A percentile compares a stretch with the other conserved stretches of the same genome.
Evolutionary conservation across 441 rosid species (phyloP).

Genomic region (Isatis lusitanica): DNA sequence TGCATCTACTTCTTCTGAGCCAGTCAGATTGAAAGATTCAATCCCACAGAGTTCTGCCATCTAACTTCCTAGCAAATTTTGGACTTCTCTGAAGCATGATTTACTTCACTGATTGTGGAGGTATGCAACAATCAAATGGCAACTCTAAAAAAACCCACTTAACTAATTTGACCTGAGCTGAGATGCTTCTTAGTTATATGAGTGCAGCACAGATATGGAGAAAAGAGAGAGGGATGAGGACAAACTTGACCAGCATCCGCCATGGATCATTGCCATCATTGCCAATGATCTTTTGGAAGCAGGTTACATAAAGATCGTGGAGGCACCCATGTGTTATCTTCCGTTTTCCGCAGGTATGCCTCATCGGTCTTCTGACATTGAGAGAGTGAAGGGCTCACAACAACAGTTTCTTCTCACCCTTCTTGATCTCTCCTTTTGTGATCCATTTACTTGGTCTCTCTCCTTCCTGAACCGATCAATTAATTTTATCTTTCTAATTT

Average conservation of each 20-base stretch:
- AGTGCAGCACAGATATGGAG: not conserved
- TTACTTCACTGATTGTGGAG: not conserved
- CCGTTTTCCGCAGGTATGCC: conserved; percentile 54
- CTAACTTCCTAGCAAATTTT: too few relatives aligned
- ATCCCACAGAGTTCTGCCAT: too few relatives aligned
- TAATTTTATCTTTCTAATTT: too few relatives aligned
- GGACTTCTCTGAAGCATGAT: too few relatives aligned
- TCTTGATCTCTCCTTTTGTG: conserved; percentile 5
- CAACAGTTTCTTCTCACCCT: conserved; percentile 29
- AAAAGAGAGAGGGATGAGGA: not conserved
- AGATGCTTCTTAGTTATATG: not conserved
- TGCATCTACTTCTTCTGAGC: not conserved
- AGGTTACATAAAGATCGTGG: conserved; percentile 55
- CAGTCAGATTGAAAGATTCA: not conserved
- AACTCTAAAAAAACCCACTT: conserved; percentile 1
- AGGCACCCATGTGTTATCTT: conserved; percentile 60
- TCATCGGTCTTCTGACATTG: conserved; percentile 48
- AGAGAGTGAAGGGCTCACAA: conserved; percentile 32
- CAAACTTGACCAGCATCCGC: conserved; percentile 77
- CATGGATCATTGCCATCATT: conserved; percentile 85
- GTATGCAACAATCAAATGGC: not conserved
- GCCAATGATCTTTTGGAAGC: conserved; percentile 65
- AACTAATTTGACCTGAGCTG: not conserved
- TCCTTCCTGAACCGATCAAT: not conserved
- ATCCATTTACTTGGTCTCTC: conserved; percentile 7